Conservation (phyloP, 495 filamentous ascomycete species). For the Articulospora tetracladia region DNA sequence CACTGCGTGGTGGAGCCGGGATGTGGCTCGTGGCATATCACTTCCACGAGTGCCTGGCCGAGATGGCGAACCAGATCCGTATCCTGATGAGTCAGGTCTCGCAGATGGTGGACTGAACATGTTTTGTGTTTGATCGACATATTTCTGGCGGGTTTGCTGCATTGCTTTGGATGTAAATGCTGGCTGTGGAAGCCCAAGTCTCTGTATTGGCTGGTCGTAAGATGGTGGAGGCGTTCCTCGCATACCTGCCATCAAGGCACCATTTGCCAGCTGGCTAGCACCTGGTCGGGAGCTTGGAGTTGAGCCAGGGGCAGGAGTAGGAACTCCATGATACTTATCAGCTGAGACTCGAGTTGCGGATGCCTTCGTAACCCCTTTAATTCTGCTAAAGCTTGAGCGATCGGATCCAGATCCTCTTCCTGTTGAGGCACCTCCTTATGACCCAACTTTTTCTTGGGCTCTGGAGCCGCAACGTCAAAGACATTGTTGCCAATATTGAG, state of each 20-base stretch:
- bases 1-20: conserved; percentile 47
- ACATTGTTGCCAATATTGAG: conserved; percentile 97
- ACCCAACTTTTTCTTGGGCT: conserved; percentile 41
- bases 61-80: conserved; percentile 19
- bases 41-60: conserved; percentile 41
- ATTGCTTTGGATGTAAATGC: conserved; percentile 90
- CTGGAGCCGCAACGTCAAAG: conserved; percentile 89
- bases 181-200: conserved; percentile 84
- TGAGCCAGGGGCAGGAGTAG: conserved; percentile 67
- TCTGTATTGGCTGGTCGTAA: conserved; percentile 72
- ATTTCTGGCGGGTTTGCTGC: conserved; percentile 87
- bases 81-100: conserved; percentile 22
- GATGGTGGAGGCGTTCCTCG: conserved; percentile 79
- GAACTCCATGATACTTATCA: conserved; percentile 87
- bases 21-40: conserved; percentile 46
- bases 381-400: conserved; percentile 88
- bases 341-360: conserved; percentile 78
- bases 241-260: conserved; percentile 44
- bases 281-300: conserved; percentile 30
- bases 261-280: conserved; percentile 46
- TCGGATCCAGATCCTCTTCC: conserved; percentile 70
- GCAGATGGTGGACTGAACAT: conserved; percentile 52
- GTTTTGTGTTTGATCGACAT: conserved; percentile 74
- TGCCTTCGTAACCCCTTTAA: conserved; percentile 81
- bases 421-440: conserved; percentile 36